Base-by-base conservation (phyloP, 192 early-diverging fungal species). In the Paraglomus occultum region DNA sequence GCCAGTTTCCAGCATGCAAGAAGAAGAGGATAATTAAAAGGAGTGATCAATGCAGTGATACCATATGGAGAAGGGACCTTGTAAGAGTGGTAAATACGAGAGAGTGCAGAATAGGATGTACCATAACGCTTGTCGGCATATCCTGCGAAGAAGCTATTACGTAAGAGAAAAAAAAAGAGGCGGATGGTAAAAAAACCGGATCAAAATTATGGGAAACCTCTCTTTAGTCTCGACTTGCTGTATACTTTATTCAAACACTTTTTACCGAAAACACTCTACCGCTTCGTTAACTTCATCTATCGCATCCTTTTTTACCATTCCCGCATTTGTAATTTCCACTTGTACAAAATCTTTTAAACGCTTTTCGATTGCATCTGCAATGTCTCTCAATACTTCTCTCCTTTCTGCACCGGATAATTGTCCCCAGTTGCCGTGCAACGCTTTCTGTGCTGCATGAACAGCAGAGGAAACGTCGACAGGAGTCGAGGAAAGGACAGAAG, bases 1-100 rank as follows among this genome's bases (percentile, higher is more conserved):
- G 88, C 93, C 15, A 95, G 78, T 72, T 93, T 95, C 87, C 89
- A 89, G 43, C 83, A 89, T 12, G 90, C 73, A 53, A 92, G 84
- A 49, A 86, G 82, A 60, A 89, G 59, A 15, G 91, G 89, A 45
- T 86, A 84, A 65, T 87, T 91, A 79, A 87, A 91, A 10, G 91
- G 89, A n/a, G 89, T 90, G 53, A 93, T 91, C 43, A 89, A 73
- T n/a, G 80, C 91, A 64, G 83, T 87, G 31, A 92, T 87, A 51
- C 92, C 92, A n/a, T n/a, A n/a, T n/a, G n/a, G n/a, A n/a, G n/a
- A n/a, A n/a, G n/a, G n/a, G n/a, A n/a, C n/a, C n/a, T n/a, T n/a
- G n/a, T n/a, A n/a, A n/a, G n/a, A n/a, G n/a, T n/a, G n/a, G n/a
- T n/a, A n/a, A n/a, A n/a, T n/a, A n/a, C n/a, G n/a, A n/a, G n/a